A percentile compares a stretch with the other conserved stretches of the same genome.
Conservation (phyloP, 1,139 yeast species). For the Scheffersomyces segobiensis region DNA sequence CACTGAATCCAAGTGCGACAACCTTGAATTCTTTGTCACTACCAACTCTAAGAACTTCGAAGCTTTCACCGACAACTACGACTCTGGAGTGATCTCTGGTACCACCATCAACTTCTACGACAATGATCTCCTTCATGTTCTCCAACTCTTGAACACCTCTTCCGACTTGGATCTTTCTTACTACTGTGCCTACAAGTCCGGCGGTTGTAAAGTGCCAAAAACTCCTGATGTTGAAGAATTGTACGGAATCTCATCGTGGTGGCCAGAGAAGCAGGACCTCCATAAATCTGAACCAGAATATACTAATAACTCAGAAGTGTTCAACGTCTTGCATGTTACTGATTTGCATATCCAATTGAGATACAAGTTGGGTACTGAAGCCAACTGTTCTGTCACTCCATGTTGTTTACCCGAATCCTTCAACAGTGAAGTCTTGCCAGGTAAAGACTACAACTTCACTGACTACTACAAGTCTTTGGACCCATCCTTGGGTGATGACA, state of each 20-base stretch:
- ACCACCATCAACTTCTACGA: conserved; percentile 37
- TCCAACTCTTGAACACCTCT: conserved; percentile 35
- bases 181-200: conserved; percentile 31
- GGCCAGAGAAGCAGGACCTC: conserved; percentile 31
- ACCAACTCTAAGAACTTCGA: conserved; percentile 27
- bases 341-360: conserved; percentile 65
- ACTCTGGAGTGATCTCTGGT: conserved; percentile 24
- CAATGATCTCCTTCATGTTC: conserved; percentile 41
- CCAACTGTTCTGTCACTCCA: conserved; percentile 53
- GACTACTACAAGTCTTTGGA: conserved; percentile 19
- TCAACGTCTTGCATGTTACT: conserved; percentile 65
- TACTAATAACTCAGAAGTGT: conserved; percentile 22
- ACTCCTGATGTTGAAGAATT: conserved; percentile 27
- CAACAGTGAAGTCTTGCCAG: conserved; percentile 29
- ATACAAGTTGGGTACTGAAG: conserved; percentile 59
- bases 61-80: conserved; percentile 16
- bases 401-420: conserved; percentile 50
- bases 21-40: conserved; percentile 39
- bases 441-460: conserved; percentile 34
- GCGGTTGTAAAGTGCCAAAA: conserved; percentile 30
- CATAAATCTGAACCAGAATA: conserved; percentile 28
- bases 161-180: conserved; percentile 38
- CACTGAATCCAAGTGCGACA: conserved; percentile 34
- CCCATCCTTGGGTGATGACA: conserved; percentile 15
- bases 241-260: conserved; percentile 28